A percentile compares a stretch with the other conserved stretches of the same genome.
phyloP scores from a whole-genome alignment of 495 filamentous ascomycete species.

The Pyronema domesticum region DNA sequence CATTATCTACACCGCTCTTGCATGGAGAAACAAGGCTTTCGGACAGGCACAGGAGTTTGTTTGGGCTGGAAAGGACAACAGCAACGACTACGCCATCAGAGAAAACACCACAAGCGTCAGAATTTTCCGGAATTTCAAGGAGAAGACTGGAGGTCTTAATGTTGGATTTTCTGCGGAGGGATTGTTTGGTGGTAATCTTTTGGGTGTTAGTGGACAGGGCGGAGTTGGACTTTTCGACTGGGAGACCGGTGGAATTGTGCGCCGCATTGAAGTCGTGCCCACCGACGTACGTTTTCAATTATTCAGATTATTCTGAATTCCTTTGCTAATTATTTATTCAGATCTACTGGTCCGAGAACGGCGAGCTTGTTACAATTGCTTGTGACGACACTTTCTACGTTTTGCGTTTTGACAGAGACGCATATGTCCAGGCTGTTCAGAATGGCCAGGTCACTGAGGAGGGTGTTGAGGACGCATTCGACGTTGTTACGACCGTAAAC shows the following conservation, averaged over 20 bases:
- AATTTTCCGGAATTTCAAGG: constrained; percentile 94
- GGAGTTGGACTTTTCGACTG: constrained; percentile 94
- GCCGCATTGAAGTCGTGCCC: constrained; percentile 91
- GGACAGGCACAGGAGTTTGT: constrained; percentile 89
- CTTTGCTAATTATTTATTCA: constrained; percentile 19
- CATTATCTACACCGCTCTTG: constrained; percentile 93
- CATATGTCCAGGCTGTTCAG: constrained; percentile 65
- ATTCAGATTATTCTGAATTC: neutral
- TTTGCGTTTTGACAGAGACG: constrained; percentile 72
- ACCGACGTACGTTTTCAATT: constrained; percentile 36
- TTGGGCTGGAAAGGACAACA: constrained; percentile 95
- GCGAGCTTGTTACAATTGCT: constrained; percentile 79
- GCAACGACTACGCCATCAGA: constrained; percentile 93
- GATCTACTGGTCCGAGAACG: constrained; percentile 95
- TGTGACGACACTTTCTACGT: constrained; percentile 95
- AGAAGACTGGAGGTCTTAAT: constrained; percentile 73
- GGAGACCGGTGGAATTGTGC: constrained; percentile 71
- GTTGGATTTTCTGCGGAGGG: constrained; percentile 94
- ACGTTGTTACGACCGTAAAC: constrained; percentile 84
- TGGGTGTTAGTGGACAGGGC: constrained; percentile 87
- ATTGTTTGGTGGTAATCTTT: constrained; percentile 70
- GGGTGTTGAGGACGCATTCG: constrained; percentile 92
- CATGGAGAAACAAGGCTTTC: constrained; percentile 95
- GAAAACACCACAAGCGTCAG: constrained; percentile 87
- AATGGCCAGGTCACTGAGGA: constrained; percentile 76